Conservation (phyloP, 371 early-diverging fungal species). For the Mucor irregularis region DNA sequence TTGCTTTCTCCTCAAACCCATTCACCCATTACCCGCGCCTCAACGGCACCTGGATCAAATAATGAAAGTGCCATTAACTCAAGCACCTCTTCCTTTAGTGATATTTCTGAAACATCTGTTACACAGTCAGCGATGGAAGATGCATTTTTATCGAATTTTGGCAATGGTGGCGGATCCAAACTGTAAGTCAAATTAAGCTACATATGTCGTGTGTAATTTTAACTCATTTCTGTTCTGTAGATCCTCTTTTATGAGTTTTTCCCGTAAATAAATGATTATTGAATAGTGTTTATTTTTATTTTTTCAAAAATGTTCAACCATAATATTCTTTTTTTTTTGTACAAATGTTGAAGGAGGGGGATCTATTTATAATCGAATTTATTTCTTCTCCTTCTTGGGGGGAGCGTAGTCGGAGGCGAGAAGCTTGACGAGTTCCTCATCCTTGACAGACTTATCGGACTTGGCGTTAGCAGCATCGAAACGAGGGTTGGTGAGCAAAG, state of each 20-base stretch:
- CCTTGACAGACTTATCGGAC: slow-evolving; percentile 77
- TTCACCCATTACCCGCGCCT: slow-evolving; percentile 1
- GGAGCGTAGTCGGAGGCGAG: slow-evolving; percentile 51
- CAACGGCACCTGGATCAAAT: slow-evolving; percentile 14
- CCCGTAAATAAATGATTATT: slow-evolving; percentile 11
- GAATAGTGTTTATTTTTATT: neutral
- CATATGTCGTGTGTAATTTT: too few species aligned
- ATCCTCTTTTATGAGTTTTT: slow-evolving; percentile 12
- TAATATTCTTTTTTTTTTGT: slow-evolving; percentile 10
- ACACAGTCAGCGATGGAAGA: slow-evolving; percentile 66
- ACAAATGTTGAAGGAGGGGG: neutral
- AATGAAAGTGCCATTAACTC: slow-evolving; percentile 49
- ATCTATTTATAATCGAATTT: slow-evolving; percentile 5
- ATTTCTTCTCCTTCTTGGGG: slow-evolving; percentile 27
- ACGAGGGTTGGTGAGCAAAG: slow-evolving; percentile 71
- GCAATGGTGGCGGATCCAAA: slow-evolving; percentile 55
- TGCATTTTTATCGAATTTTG: slow-evolving; percentile 57
- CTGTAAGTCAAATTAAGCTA: slow-evolving; percentile 32
- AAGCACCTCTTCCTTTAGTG: slow-evolving; percentile 58
- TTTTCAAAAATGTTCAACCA: neutral
- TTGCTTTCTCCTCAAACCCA: neutral
- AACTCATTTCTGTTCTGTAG: neutral
- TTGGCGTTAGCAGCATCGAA: slow-evolving; percentile 67
- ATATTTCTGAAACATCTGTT: slow-evolving; percentile 60
- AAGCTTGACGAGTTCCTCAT: slow-evolving; percentile 69